These are phyloP conservation scores for Xylariaceae sp. DNA, from an alignment of 2,329 filamentous ascomycete species.

Conservation along the genomic window DNA sequence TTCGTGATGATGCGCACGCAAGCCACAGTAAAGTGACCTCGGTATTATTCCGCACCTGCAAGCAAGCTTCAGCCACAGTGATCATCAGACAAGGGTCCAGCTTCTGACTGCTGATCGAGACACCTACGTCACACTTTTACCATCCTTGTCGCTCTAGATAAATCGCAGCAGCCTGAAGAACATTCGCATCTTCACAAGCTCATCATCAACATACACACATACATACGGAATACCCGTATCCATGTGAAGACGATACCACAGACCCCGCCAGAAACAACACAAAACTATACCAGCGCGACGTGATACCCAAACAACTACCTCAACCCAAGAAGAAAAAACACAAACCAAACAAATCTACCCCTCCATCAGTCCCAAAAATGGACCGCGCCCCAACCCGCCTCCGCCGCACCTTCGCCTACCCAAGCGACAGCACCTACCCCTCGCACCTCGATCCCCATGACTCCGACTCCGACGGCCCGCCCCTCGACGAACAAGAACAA, in stretches of 20 bases:
- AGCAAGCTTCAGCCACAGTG: slow-evolving; percentile 2
- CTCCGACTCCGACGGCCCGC: slow-evolving; percentile 34
- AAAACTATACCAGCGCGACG: too few relatives aligned
- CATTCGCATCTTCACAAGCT: too few relatives aligned
- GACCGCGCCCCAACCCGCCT: slow-evolving; percentile 50
- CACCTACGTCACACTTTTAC: not conserved
- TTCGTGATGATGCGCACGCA: not conserved
- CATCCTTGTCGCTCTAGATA: not conserved
- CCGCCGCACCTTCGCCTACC: slow-evolving; percentile 73
- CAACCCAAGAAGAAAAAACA: not conserved
- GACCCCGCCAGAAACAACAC: too few relatives aligned
- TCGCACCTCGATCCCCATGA: slow-evolving; percentile 39
- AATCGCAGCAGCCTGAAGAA: not conserved
- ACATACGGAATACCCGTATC: too few relatives aligned
- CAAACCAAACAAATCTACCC: not conserved
- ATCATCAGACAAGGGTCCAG: too few relatives aligned
- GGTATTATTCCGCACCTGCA: not conserved
- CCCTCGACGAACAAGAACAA: slow-evolving; percentile 51
- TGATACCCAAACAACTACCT: too few relatives aligned
- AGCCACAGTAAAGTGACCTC: not conserved
- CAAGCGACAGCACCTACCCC: slow-evolving; percentile 41
- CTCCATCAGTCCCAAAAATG: slow-evolving; percentile 8
- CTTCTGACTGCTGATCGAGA: too few relatives aligned
- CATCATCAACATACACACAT: too few relatives aligned
- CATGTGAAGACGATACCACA: too few relatives aligned